Conservation (phyloP, 345 rosid species). For the Arabidopsis suecica region DNA sequence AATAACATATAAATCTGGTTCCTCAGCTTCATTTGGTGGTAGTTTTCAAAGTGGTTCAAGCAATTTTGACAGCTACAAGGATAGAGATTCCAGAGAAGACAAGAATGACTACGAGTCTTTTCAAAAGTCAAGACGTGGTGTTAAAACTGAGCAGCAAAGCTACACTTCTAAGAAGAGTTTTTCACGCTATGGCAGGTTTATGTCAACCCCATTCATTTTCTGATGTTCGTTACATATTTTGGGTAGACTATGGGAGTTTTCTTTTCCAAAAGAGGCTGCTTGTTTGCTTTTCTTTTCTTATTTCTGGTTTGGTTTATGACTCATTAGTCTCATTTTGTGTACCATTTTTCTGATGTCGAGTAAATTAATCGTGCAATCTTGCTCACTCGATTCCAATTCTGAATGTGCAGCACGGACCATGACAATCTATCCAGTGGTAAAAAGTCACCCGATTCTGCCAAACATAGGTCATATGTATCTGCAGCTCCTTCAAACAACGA, state of each 20-base stretch:
- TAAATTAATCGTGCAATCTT: slow-evolving; percentile 14
- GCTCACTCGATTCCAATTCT: slow-evolving; percentile 30
- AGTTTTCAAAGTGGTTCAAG: slow-evolving; percentile 59
- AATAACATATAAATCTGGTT: slow-evolving; percentile 69
- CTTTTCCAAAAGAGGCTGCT: not conserved
- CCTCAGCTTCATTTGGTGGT: slow-evolving; percentile 69
- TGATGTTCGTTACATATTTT: slow-evolving; percentile 4
- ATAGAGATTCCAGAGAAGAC: slow-evolving; percentile 58
- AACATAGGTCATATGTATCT: slow-evolving; percentile 45
- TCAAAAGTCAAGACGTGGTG: slow-evolving; percentile 56
- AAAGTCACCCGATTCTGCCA: slow-evolving; percentile 54
- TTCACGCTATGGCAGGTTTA: slow-evolving; percentile 61
- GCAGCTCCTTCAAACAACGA: slow-evolving; percentile 57
- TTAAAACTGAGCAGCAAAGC: slow-evolving; percentile 51
- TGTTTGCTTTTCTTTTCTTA: not conserved
- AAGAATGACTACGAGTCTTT: slow-evolving; percentile 59
- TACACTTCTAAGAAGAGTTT: slow-evolving; percentile 53
- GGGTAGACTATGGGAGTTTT: not conserved
- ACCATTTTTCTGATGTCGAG: not conserved
- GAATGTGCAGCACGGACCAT: slow-evolving; percentile 67
- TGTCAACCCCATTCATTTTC: slow-evolving; percentile 27
- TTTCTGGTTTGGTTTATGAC: slow-evolving; percentile 3
- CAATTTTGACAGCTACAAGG: slow-evolving; percentile 60
- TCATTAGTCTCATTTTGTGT: slow-evolving; percentile 17
- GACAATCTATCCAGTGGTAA: slow-evolving; percentile 51